Conservation (phyloP, 257 asterid species). For the Plectranthus barbatus region DNA sequence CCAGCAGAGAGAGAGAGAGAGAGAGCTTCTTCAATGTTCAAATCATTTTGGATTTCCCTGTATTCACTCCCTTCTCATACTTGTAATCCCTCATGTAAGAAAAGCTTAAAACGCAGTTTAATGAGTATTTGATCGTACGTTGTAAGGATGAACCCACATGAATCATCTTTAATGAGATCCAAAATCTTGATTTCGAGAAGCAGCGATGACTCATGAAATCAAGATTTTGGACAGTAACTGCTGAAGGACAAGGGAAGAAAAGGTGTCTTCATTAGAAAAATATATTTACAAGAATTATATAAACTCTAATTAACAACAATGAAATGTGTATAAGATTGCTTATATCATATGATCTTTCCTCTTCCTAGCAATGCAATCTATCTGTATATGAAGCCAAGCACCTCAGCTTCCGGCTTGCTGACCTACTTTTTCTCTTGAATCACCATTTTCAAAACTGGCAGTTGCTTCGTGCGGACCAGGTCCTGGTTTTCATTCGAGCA, state of each 20-base stretch:
- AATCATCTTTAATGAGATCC: no score
- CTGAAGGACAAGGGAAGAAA: neutral
- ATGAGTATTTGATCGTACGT: neutral
- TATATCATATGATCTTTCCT: conserved; percentile 23
- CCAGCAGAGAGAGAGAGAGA: neutral
- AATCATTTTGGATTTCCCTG: no score
- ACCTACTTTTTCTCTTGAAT: conserved; percentile 3
- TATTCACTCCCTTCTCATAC: neutral
- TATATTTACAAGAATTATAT: conserved; percentile 21
- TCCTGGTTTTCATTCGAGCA: neutral
- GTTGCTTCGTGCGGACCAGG: neutral
- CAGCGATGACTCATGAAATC: no score
- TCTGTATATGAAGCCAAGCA: conserved; percentile 25
- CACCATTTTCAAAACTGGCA: conserved; percentile 7
- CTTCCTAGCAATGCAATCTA: conserved; percentile 25
- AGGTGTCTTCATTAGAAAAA: conserved; percentile 7
- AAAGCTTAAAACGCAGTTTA: neutral
- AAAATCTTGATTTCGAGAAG: neutral
- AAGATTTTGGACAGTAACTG: no score
- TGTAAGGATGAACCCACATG: neutral
- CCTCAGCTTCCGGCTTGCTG: conserved; percentile 23
- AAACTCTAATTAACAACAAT: conserved; percentile 13
- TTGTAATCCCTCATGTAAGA: neutral
- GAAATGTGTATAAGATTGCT: conserved; percentile 17
- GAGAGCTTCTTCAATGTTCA: neutral